Conservation (phyloP, 768 basidiomycete species). For the Mycena venus region DNA sequence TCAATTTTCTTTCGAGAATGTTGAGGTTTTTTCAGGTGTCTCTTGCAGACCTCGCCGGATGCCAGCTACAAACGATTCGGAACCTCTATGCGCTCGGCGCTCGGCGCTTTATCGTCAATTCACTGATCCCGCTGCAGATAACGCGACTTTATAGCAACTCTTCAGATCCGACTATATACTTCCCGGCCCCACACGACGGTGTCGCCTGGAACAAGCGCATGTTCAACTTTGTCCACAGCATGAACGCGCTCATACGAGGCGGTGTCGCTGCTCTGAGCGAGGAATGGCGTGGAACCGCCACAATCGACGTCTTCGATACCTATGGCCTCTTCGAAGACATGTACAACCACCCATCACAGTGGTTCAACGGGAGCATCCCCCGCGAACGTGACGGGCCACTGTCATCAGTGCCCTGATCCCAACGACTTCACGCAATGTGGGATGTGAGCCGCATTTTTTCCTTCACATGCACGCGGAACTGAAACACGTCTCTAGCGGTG, state of each 20-base stretch:
- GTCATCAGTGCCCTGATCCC: constrained; percentile 39
- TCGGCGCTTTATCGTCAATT: constrained; percentile 41
- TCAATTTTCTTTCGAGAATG: too few relatives aligned
- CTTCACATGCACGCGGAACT: background rate
- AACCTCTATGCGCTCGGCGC: constrained; percentile 36
- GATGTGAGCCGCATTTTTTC: constrained; percentile 7
- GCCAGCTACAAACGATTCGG: constrained; percentile 34
- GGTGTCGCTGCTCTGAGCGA: constrained; percentile 32
- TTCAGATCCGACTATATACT: constrained; percentile 37
- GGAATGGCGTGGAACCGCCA: constrained; percentile 32
- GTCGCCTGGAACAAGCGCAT: constrained; percentile 38
- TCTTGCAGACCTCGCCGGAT: constrained; percentile 33
- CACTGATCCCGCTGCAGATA: constrained; percentile 35
- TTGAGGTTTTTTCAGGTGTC: too few relatives aligned
- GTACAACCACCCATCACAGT: constrained; percentile 34
- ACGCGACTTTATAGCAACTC: constrained; percentile 33
- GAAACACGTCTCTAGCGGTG: constrained; percentile 25
- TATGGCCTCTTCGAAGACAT: constrained; percentile 38
- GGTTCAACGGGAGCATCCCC: constrained; percentile 41
- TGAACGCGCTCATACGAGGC: constrained; percentile 32
- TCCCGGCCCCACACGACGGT: constrained; percentile 35
- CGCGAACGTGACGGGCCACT: constrained; percentile 37
- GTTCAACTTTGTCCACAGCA: constrained; percentile 36
- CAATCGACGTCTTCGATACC: constrained; percentile 36
- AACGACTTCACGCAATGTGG: constrained; percentile 28